Evolutionary conservation across 1,139 yeast genomes (phyloP), one percentile per base, ranked within the genome.

Genomic region (Yamadazyma jaroonii): DNA sequence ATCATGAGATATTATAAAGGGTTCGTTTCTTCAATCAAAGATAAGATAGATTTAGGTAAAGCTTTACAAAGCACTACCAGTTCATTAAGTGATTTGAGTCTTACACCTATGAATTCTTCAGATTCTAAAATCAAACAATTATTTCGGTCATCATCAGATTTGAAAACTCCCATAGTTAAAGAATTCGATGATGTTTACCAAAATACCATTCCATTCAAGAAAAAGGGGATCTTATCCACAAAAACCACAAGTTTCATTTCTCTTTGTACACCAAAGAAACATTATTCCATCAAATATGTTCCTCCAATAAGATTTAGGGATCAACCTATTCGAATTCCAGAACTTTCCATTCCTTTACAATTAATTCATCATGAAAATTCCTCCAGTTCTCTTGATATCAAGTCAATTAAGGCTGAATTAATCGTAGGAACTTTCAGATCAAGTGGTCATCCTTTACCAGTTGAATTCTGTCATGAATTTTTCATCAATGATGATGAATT

Each of bases 381-480:
- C 3, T 45, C 47, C 27, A 30, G 33, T 1, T 32, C 39, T 3
- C 62, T 61, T 0, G 69, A 65, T 30, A 51, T 70, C 35, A 69
- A 66, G 45, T 46, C 56, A 0, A 32, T 68, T 3, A 50, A 52
- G 12, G 55, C 64, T 2, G 75, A 70, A 39, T 48, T 71, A 35
- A 63, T 64, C 13, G 66, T 55, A 2, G 56, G 62, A n/a, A 65
- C 74, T 1, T 52, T 67, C 7, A 49, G 64, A 32, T 63, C 74
- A 1, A 54, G 53, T 13, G 66, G 61, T 36, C 56, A 67, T 36
- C 54, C 53, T 4, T 62, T 71, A 6, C 76, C 77, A 0, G 53
- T 70, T 4, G 75, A 70, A 36, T 53, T 71, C 41, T 64, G 62
- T 38, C 71, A 67, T 39, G 74, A 67, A 21, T 59, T 68, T 60